These are phyloP conservation scores for Mucor irregularis DNA, from an alignment of 371 early-diverging fungal genomes.

Conservation along the genomic window DNA sequence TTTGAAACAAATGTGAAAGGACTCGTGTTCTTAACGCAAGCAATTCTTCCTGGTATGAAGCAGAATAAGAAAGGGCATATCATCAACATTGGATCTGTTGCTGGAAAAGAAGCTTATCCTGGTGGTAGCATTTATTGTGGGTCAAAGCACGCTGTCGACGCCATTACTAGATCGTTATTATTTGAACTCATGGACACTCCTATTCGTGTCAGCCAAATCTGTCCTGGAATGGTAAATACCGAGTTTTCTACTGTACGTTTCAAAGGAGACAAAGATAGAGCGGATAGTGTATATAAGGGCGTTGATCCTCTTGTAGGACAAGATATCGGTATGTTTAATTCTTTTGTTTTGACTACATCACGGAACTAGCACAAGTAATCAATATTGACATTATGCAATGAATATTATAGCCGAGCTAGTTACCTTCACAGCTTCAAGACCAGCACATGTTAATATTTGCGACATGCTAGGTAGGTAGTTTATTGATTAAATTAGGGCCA, in stretches of 20 bases:
- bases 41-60: slow-evolving; percentile 83
- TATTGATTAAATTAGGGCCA: neutral
- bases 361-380: neutral
- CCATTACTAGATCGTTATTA: slow-evolving; percentile 75
- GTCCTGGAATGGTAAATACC: slow-evolving; percentile 87
- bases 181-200: slow-evolving; percentile 79
- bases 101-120: slow-evolving; percentile 66
- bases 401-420: slow-evolving; percentile 68
- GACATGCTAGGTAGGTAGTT: slow-evolving; percentile 60
- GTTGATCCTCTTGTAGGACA: slow-evolving; percentile 67
- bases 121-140: slow-evolving; percentile 84
- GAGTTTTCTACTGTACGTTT: slow-evolving; percentile 90
- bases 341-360: too few species aligned
- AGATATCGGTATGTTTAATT: slow-evolving; percentile 62
- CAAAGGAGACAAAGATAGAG: slow-evolving; percentile 77
- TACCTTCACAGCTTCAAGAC: slow-evolving; percentile 80
- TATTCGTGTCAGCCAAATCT: slow-evolving; percentile 74
- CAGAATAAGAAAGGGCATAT: slow-evolving; percentile 73
- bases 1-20: slow-evolving; percentile 94
- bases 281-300: slow-evolving; percentile 82
- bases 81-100: slow-evolving; percentile 86
- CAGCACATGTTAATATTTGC: slow-evolving; percentile 81
- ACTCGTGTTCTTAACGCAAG: slow-evolving; percentile 74
- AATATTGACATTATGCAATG: too few species aligned
- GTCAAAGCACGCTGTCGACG: slow-evolving; percentile 88